Base-by-base conservation (phyloP, 2,329 filamentous ascomycete genomes). In the Arthrobotrys sphaeroides region DNA sequence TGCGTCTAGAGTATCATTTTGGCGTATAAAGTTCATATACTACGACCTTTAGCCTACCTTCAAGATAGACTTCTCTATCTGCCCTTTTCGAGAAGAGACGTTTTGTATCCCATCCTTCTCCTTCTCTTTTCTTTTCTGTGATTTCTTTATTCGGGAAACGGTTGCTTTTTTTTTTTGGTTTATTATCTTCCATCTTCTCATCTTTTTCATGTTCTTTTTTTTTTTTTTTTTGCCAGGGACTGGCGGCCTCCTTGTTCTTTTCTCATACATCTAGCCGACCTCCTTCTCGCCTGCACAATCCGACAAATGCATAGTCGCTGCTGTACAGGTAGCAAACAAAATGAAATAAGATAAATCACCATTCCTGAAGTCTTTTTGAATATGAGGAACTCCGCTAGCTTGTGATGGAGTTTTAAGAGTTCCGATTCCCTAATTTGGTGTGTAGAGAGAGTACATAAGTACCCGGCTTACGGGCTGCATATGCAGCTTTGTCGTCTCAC, bases 401-500 rank as follows among this genome's bases (percentile, higher is more conserved):
- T n/a, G n/a, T 24, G 31, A 28, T n/a, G 7, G 0, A 22, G n/a
- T 38, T 38, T 40, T 5, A 10, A 5, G 47, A n/a, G 31, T 38
- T n/a, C 18, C n/a, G 9, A 53, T 22, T 38, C 6, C 31, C 28
- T n/a, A 38, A 28, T 24, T 12, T 18, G 5, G n/a, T 16, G 7
- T 24, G 10, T 24, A 16, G 16, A 36, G n/a, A 16, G 26, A 22
- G 10, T 13, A n/a, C 24, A 18, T 16, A 6, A 13, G 22, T 53
- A 2, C 24, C n/a, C 47, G 6, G 10, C 51, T 38, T 22, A 55
- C 51, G 38, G 22, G 22, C 55, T 43, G 55, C 36, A 51, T 28
- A 62, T 62, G 22, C 57, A 36, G 4, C n/a, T 13, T 5, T 38
- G 16, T 18, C 59, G 28, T 62, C 57, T 61, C 7, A 61, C 57